These are phyloP conservation scores for Asparagopsis taxiformis DNA, from an alignment of 31 red algal species.

Conservation along the genomic window DNA sequence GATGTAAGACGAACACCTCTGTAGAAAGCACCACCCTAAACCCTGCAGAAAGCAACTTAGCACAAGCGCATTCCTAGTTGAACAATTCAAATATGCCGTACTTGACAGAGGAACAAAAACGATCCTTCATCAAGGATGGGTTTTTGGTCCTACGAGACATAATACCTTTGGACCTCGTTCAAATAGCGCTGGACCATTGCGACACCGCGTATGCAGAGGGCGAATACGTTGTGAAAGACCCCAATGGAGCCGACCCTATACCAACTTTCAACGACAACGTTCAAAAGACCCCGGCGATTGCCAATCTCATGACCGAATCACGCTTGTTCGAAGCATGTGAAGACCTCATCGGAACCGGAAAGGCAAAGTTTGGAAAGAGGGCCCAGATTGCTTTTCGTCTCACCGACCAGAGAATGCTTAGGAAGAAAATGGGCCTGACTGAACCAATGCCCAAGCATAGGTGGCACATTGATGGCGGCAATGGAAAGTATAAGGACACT, in stretches of 20 bases:
- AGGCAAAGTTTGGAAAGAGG: conserved; percentile 2
- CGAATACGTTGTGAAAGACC: conserved; percentile 24
- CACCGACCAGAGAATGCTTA: conserved; percentile 8
- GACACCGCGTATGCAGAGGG: conserved; percentile 16
- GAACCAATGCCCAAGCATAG: conserved; percentile 26
- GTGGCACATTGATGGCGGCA: conserved; percentile 62
- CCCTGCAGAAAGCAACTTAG: not conserved
- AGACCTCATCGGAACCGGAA: conserved; percentile 33
- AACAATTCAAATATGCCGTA: not conserved
- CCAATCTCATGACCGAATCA: conserved; percentile 2
- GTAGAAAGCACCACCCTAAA: no score
- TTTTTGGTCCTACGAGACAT: conserved; percentile 16
- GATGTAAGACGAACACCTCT: no score
- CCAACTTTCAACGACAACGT: conserved; percentile 5
- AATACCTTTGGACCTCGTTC: not conserved
- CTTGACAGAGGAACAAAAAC: conserved; percentile 27
- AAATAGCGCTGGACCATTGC: conserved; percentile 6
- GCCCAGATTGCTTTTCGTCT: conserved; percentile 46
- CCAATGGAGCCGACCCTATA: conserved; percentile 17
- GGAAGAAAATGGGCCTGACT: conserved; percentile 6
- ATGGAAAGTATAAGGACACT: conserved; percentile 42
- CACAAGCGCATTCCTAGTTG: no score
- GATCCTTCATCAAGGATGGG: conserved; percentile 28
- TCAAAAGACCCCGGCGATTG: conserved; percentile 7
- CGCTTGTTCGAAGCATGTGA: conserved; percentile 27